Evolutionary conservation across 1,284 basidiomycete species (phyloP), one percentile per base, ranked within the genome.

Genomic region (Mycosarcoma maydis): DNA sequence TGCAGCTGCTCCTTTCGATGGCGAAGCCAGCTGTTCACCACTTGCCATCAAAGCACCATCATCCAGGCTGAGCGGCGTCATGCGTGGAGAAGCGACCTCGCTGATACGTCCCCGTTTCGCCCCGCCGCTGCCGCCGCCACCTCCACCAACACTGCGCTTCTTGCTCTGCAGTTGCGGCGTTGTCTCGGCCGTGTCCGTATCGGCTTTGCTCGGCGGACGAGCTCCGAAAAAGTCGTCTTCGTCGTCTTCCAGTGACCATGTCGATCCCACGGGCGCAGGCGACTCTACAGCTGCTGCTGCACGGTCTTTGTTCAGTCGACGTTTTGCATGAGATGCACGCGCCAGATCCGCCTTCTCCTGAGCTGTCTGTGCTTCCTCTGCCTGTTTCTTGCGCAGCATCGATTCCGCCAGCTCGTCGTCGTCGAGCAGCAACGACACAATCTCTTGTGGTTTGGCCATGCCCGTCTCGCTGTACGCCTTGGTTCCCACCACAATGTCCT

Each of bases 401-500:
- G 75, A 73, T 55, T 81, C 80, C 23, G 81, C 81, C 39, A 82
- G 46, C 70, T 84, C 92, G 76, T 98, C 94, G 78, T 98, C 95
- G 82, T 94, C 95, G 77, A 99, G 87, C 56, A 99, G 86, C 54
- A 99, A 84, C 64, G 94, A 93, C 8, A 97, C 94, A 59, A 99
- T 97, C 82, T 99, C 96, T 84, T 93, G 94, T 24, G 94, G 92
- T 83, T 94, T 96, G 38, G 93, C 90, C 55, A 92, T 91, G 66
- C 81, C 83, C 17, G 77, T 78, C 57, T 81, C 80, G 32, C 72
- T 71, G 46, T 81, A 89, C 58, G 88, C 93, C 84, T 97, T 97
- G 84, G 92, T 94, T 57, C 96, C 96, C 14, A 98, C 96, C 62
- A 99, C 96, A 68, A 98, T 96, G 80, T 99, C 96, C 88, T 98